Evolutionary conservation across 352 stramenopile genomes (phyloP).

Genomic region (Globisporangium middletonii): DNA sequence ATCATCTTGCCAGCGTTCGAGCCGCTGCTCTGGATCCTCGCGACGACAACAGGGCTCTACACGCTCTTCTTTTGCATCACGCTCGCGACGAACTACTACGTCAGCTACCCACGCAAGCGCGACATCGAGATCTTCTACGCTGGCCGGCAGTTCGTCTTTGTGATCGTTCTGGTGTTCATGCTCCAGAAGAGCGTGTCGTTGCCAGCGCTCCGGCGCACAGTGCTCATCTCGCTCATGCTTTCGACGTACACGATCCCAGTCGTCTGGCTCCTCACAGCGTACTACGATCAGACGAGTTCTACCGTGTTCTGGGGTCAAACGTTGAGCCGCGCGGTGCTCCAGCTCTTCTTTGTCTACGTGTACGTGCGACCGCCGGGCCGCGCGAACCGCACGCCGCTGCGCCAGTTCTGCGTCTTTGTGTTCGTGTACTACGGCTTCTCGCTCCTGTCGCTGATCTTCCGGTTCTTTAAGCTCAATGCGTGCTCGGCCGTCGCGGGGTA

Average conservation of each 20-base stretch:
- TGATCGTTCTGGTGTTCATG: slow-evolving; percentile 38
- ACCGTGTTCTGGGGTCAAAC: slow-evolving; percentile 10
- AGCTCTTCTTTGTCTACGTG: slow-evolving; percentile 22
- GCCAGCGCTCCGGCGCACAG: slow-evolving; percentile 23
- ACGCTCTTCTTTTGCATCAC: slow-evolving; percentile 11
- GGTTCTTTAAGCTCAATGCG: slow-evolving; percentile 7
- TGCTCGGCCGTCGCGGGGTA: slow-evolving; percentile 10
- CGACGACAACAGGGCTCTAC: slow-evolving; percentile 12
- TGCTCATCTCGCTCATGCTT: slow-evolving; percentile 25
- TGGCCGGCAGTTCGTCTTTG: slow-evolving; percentile 27
- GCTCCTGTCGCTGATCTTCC: slow-evolving; percentile 18
- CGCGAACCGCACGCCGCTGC: slow-evolving; percentile 3
- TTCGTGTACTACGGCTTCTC: slow-evolving; percentile 25
- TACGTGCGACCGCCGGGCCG: slow-evolving; percentile 8
- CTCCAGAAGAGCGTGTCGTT: slow-evolving; percentile 37
- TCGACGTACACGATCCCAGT: slow-evolving; percentile 25
- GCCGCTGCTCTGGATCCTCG: slow-evolving; percentile 36
- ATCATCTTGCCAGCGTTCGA: slow-evolving; percentile 29
- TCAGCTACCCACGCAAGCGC: slow-evolving; percentile 7
- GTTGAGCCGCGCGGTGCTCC: neutral
- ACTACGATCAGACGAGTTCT: neutral
- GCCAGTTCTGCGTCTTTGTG: slow-evolving; percentile 12
- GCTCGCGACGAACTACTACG: slow-evolving; percentile 11
- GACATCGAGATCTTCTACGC: slow-evolving; percentile 21
- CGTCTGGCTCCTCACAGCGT: slow-evolving; percentile 8